Percentiles rank a stretch among this genome's conserved stretches.
Evolutionary conservation across 805 yeast species (phyloP).

Genomic region (Candida xyloterini): DNA sequence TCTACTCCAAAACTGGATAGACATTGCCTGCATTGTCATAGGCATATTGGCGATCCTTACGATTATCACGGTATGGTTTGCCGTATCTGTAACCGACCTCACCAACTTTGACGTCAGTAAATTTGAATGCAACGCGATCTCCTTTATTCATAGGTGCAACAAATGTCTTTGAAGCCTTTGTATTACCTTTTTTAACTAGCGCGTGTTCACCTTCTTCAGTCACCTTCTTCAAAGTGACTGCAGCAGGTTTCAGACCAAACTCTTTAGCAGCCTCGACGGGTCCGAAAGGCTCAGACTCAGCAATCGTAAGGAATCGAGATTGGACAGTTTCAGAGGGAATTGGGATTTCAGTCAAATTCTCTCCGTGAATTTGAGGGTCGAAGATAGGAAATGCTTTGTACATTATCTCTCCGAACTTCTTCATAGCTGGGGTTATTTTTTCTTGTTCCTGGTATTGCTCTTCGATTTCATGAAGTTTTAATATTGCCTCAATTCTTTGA

Average conservation of each 20-base stretch:
- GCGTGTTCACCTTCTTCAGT: conserved; percentile 57
- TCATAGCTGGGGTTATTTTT: conserved; percentile 52
- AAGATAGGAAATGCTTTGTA: conserved; percentile 80
- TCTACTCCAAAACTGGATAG: conserved; percentile 31
- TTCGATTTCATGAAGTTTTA: conserved; percentile 66
- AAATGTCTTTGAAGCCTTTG: conserved; percentile 36
- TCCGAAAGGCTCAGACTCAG: conserved; percentile 94
- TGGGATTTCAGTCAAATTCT: conserved; percentile 92
- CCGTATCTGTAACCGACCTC: conserved; percentile 91
- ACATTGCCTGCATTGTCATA: conserved; percentile 66
- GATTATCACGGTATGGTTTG: conserved; percentile 83
- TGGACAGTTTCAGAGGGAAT: conserved; percentile 77
- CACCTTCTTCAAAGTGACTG: conserved; percentile 66
- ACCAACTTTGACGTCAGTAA: conserved; percentile 77
- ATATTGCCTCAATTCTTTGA: conserved; percentile 86
- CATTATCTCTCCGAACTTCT: conserved; percentile 58
- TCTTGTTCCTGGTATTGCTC: conserved; percentile 55
- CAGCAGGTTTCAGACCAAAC: conserved; percentile 85
- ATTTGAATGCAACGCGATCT: conserved; percentile 69
- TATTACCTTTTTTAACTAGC: conserved; percentile 21
- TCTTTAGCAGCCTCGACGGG: conserved; percentile 91
- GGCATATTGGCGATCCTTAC: conserved; percentile 74
- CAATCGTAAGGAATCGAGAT: conserved; percentile 82
- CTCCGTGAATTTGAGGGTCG: conserved; percentile 46
- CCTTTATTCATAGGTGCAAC: conserved; percentile 62